Evolutionary conservation across 805 yeast genomes (phyloP), one percentile per base, ranked within the genome.

Genomic region (Cyberlindnera meyerae): DNA sequence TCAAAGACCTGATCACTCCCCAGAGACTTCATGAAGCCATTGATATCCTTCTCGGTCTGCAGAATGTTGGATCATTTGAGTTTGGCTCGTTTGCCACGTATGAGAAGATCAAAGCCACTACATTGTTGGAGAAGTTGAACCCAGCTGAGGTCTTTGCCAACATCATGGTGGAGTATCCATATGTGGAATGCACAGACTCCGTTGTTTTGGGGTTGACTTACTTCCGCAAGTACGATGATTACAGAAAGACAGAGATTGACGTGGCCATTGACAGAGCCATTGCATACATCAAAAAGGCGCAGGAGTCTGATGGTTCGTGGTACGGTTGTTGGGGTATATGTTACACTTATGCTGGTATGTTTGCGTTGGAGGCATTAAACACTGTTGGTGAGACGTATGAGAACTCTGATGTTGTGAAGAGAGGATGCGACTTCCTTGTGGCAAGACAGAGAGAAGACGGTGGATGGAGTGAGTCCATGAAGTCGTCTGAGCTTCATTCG

Each of bases 261-360:
- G 42, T 62, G n/a, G 79, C 96, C 0, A 83, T 93, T 31, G 66
- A 73, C 4, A 69, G 77, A 36, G 97, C 96, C 0, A 70, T 86
- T 12, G 59, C 71, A 4, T 93, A 82, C 52, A 84, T 93, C 29
- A 74, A 73, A 33, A 59, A 65, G 3, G 74, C 75, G 3, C 98
- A 93, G 60, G 65, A 68, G 29, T 52, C 54, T 0, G 96, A 93
- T 59, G 99, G 99, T 0, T 79, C 95, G 11, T 93, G 97, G 97
- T 94, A 89, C 58, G 99, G 99, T 1, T 79, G 87, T 27, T 93
- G 99, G 99, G 99, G 98, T 25, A 80, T 93, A 5, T 93, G 99
- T 57, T 88, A 71, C 56, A 85, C 96, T 0, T 93, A 93, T 60
- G 97, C 97, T 0, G 84, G 88, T 2, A 93, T 93, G 98, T 93